Percentiles rank a stretch among this genome's conserved stretches.
These are phyloP conservation scores for Camelina hispida DNA, from an alignment of 345 rosid species.

Conservation along the genomic window DNA sequence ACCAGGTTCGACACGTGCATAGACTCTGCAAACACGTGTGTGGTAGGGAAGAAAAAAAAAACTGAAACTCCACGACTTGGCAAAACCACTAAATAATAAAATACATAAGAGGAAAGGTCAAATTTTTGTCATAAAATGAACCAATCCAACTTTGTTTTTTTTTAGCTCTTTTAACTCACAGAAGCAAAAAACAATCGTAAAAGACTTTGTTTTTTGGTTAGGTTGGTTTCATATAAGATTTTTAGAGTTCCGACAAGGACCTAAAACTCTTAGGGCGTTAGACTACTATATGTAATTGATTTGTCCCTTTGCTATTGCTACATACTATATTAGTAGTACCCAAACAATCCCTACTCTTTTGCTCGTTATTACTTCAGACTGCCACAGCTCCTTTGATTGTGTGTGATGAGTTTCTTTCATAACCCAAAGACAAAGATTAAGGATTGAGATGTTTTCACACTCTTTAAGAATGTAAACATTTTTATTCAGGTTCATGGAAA, in stretches of 20 bases:
- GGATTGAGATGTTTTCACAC: constrained; percentile 7
- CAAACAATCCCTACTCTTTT: constrained; percentile 22
- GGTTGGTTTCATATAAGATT: constrained; percentile 27
- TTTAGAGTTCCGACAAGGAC: constrained; percentile 37
- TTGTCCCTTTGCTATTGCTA: constrained; percentile 32
- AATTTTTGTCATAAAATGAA: background rate
- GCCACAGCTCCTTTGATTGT: background rate
- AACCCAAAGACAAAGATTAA: constrained; percentile 3
- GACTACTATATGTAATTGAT: constrained; percentile 7
- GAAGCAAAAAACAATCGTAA: constrained; percentile 14
- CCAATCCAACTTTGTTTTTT: constrained; percentile 1
- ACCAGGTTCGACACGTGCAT: constrained; percentile 48
- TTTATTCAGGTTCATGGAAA: constrained; percentile 26
- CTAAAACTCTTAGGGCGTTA: constrained; percentile 32
- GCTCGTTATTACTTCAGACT: constrained; percentile 21
- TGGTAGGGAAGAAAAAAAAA: background rate
- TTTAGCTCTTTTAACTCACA: background rate
- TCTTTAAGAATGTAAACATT: constrained; percentile 11
- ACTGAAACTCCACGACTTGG: constrained; percentile 16
- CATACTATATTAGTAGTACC: constrained; percentile 4
- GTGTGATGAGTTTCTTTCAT: constrained; percentile 11
- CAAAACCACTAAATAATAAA: background rate
- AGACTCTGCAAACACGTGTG: constrained; percentile 42
- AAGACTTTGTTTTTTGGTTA: constrained; percentile 9
- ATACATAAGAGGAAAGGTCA: constrained; percentile 5